Conservation (phyloP, 805 yeast species). For the Zygoascus ofunaensis region DNA sequence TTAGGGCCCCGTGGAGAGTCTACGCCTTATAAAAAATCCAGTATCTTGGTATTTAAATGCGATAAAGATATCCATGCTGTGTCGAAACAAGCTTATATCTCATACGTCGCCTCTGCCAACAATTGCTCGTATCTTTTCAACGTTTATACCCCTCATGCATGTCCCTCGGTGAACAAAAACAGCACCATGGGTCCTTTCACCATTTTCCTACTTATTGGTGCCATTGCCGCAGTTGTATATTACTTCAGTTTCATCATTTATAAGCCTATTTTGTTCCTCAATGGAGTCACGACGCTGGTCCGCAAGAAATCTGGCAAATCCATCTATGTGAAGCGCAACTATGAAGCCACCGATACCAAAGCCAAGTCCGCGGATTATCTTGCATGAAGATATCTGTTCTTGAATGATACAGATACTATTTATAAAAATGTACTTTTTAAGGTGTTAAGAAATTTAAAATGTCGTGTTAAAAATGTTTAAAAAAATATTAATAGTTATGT, state of each 20-base stretch:
- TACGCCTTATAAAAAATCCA: constrained; percentile 43
- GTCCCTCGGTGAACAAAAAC: constrained; percentile 65
- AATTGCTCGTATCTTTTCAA: constrained; percentile 81
- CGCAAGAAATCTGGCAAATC: not conserved
- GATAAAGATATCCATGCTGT: constrained; percentile 53
- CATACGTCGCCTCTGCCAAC: constrained; percentile 61
- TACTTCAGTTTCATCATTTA: constrained; percentile 14
- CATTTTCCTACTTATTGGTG: constrained; percentile 50
- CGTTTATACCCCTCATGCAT: constrained; percentile 75
- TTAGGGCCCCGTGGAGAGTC: constrained; percentile 35
- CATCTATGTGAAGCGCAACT: not conserved
- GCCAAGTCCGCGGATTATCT: not conserved
- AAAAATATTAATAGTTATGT: too few relatives aligned
- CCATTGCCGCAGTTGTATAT: constrained; percentile 34
- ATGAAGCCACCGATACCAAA: not conserved
- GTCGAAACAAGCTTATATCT: constrained; percentile 47
- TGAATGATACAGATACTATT: not conserved
- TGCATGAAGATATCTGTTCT: not conserved
- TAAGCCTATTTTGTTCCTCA: constrained; percentile 8
- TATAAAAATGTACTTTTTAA: not conserved
- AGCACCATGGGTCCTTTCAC: constrained; percentile 44
- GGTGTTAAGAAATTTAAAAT: too few relatives aligned
- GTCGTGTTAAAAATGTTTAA: too few relatives aligned
- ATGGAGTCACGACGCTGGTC: constrained; percentile 3
- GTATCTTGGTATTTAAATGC: constrained; percentile 65